Base-by-base conservation (phyloP, 2,329 filamentous ascomycete species). In the Metarhizium album region DNA sequence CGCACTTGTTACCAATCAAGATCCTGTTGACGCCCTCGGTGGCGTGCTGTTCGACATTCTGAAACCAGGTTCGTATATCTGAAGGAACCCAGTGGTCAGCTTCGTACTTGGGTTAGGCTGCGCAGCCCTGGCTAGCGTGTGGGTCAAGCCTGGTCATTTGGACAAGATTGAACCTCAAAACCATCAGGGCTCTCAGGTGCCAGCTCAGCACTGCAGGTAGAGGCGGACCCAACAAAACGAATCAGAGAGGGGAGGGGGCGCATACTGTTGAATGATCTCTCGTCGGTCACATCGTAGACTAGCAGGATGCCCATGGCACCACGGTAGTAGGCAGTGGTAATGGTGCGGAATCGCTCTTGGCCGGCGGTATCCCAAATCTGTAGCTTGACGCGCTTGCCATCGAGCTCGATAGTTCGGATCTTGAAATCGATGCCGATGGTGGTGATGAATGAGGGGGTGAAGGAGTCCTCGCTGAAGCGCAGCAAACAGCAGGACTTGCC, bases 371-470 rank as follows among this genome's bases (percentile, higher is more conserved):
- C 93, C 93, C 93, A 98, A 73, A 98, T 98, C 76, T 98, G 93
- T 67, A 98, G 75, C 79, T 98, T 98, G 64, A 98, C 93, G 56
- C 91, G 82, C 82, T 98, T 98, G 68, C 91, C 91, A 73, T 98
- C 93, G 60, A 98, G 79, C 74, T 98, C 93, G 74, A 98, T 98
- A 58, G 93, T 98, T 60, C 93, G 83, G 68, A 98, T 98, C 80
- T 98, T 98, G 78, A 98, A 98, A 74, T 98, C 93, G 75, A 98
- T 97, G 61, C 93, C 93, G 72, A 98, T 98, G 56, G 93, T 98
- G 56, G 90, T 95, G 76, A 96, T 96, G 78, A 95, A 96, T 61
- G 89, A 95, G 42, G 90, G 90, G 49, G 90, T 96, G 75, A 95
- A 96, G 45, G 88, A 94, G 76, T 96, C 90, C 74, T 96, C 90